Base-by-base conservation (phyloP, 2,329 filamentous ascomycete genomes). In the Beauveria pseudobassiana region DNA sequence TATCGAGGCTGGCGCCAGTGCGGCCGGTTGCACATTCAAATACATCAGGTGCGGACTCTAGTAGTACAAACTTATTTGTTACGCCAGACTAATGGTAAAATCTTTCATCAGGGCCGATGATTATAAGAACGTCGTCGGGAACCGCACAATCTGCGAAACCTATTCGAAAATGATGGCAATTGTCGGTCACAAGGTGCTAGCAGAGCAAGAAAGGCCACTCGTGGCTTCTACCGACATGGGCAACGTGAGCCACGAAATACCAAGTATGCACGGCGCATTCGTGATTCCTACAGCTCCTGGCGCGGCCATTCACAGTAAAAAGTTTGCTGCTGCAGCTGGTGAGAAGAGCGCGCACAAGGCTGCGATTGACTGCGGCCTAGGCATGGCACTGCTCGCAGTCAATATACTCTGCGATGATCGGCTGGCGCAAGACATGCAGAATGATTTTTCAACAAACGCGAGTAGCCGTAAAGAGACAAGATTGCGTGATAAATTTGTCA, bases 221-320 rank as follows among this genome's bases (percentile, higher is more conserved):
- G 65, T 64, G 8, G 68, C 65, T 5, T 78, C 76, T 0, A 77
- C 77, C 0, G 76, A 79, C 67, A 77, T 78, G 76, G 77, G 77
- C 9, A 80, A 80, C 52, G 76, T 80, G 38, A 74, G 72, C 28
- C 76, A 78, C 53, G 63, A 73, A 3, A 67, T 75, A 3, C 77
- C 77, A 1, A 75, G 74, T 1, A 73, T 80, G 49, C 78, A 80
- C 62, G 74, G 77, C 22, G 75, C 73, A 51, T 79, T 80, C 59
- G 71, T 68, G 0, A 77, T 80, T 46, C 71, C 74, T 1, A 70
- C 72, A 1, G 63, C 62, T 3, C 52, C 68, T 0, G 69, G 72
- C 6, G 72, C 72, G 54, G 73, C 69, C 12, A 69, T 70, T 2
- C 74, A 76, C 64, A 71, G 68, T 42, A 73, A 74, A 3, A 65